Base-by-base conservation (phyloP, 2,329 filamentous ascomycete species). In the Moelleriella libera region DNA sequence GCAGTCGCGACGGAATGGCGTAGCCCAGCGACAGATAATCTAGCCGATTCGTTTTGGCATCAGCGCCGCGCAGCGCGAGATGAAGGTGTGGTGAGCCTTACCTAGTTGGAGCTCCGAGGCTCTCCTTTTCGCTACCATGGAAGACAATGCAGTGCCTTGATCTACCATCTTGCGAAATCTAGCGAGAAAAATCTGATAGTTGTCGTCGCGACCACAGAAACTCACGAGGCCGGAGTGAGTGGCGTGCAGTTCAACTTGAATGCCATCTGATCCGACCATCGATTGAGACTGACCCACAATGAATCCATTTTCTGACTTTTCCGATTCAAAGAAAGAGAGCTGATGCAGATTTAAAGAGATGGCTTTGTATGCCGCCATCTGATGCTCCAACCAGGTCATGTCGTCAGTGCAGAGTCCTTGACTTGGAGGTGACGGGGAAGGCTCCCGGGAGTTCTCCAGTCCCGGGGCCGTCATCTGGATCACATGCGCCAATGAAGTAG, bases 291-390 rank as follows among this genome's bases (percentile, higher is more conserved):
- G 51, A 42, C 58, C 55, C 21, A 57, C 57, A n/a, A 58, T 48
- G 40, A 55, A 59, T 21, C 52, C 54, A 40, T 56, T 49, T 1
- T 46, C 45, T 9, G 54, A 53, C 45, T 56, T 51, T 43, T 51
- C 50, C 21, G 21, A 21, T 7, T 60, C 57, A 34, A 57, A 54
- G n/a, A 57, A 58, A 1, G 57, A 60, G 1, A 57, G 47, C 5
- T 50, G 49, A 32, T 53, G 54, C 32, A 59, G 44, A 41, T 53
- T 52, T 12, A 49, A 47, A 11, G 56, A 50, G 30, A 59, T 53
- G 31, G 53, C 56, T 30, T 58, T 58, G 46, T 58, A 59, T 1
- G 54, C 56, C 41, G 55, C 55, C 53, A 59, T 56, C 46, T 59
- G 54, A 30, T 53, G 56, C 47, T 57, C 53, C 10, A 59, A 48